These are phyloP conservation scores for Symmetrospora coprosmae DNA, from an alignment of 768 basidiomycete species.

Conservation along the genomic window DNA sequence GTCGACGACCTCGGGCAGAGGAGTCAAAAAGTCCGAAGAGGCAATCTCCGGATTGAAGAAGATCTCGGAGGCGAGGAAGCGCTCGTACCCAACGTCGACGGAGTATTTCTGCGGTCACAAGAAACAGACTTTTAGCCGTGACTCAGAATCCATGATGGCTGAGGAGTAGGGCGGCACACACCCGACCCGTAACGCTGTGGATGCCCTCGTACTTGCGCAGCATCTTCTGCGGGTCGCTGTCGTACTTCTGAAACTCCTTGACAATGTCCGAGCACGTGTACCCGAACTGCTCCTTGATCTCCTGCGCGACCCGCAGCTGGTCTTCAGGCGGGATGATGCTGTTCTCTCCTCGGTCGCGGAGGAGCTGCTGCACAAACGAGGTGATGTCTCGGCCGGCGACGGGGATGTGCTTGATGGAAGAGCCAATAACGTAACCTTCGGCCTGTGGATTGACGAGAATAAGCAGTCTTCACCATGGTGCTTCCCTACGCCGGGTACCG, in stretches of 20 bases:
- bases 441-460: constrained; percentile 40
- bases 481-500: neutral
- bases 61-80: constrained; percentile 96
- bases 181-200: constrained; percentile 79
- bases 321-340: constrained; percentile 84
- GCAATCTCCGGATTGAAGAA: constrained; percentile 99
- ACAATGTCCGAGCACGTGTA: constrained; percentile 99
- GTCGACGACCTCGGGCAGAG: constrained; percentile 89
- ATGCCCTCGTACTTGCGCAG: constrained; percentile 89
- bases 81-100: constrained; percentile 91
- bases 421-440: constrained; percentile 97
- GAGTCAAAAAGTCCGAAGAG: constrained; percentile 92
- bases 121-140: neutral
- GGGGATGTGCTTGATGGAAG: constrained; percentile 96
- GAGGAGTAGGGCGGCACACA: constrained; percentile 38
- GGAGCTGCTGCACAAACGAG: constrained; percentile 84
- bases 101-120: constrained; percentile 60
- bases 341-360: constrained; percentile 91
- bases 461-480: neutral
- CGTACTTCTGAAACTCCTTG: constrained; percentile 96
- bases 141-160: neutral
- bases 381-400: constrained; percentile 96
- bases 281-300: constrained; percentile 93
- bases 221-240: constrained; percentile 84
- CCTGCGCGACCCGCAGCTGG: constrained; percentile 74